Percentiles rank a stretch among this genome's conserved stretches.
Conservation (phyloP, 2,329 filamentous ascomycete species). For the Cladosporium sp. region DNA sequence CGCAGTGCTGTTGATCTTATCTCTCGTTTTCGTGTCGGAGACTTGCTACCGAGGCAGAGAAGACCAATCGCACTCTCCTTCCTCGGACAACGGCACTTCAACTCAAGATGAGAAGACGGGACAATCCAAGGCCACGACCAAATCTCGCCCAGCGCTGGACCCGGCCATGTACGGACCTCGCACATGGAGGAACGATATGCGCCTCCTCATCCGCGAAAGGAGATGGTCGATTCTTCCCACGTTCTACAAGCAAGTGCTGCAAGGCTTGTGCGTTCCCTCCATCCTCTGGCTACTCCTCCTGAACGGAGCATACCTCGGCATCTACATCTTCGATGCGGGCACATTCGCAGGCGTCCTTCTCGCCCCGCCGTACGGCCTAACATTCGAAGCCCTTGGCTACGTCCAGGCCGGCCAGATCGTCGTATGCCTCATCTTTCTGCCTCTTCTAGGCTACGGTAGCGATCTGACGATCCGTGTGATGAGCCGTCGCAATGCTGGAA, state of each 20-base stretch:
- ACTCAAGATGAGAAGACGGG: background rate
- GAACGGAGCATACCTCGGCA: conserved; percentile 34
- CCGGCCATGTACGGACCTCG: background rate
- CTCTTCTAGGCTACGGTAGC: conserved; percentile 34
- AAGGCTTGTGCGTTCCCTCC: conserved; percentile 37
- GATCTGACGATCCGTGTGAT: conserved; percentile 33
- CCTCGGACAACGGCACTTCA: background rate
- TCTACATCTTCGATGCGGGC: conserved; percentile 31
- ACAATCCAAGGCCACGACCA: background rate
- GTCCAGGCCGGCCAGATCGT: conserved; percentile 38
- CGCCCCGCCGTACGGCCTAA: conserved; percentile 24
- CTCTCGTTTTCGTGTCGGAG: conserved; percentile 37
- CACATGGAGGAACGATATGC: background rate
- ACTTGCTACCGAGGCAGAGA: conserved; percentile 28
- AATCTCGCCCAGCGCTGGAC: background rate
- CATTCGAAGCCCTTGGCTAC: conserved; percentile 32
- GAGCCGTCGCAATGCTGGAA: conserved; percentile 19
- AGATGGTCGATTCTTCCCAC: background rate
- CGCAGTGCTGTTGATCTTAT: conserved; percentile 29
- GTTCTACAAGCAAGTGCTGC: conserved; percentile 26
- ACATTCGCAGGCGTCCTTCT: background rate
- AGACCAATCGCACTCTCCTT: background rate
- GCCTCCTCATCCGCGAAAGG: background rate
- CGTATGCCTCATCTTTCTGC: conserved; percentile 33
- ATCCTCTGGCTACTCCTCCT: conserved; percentile 36